A percentile compares a stretch with the other conserved stretches of the same genome.
phyloP scores from a whole-genome alignment of 345 rosid genomes.

The Punica granatum region DNA sequence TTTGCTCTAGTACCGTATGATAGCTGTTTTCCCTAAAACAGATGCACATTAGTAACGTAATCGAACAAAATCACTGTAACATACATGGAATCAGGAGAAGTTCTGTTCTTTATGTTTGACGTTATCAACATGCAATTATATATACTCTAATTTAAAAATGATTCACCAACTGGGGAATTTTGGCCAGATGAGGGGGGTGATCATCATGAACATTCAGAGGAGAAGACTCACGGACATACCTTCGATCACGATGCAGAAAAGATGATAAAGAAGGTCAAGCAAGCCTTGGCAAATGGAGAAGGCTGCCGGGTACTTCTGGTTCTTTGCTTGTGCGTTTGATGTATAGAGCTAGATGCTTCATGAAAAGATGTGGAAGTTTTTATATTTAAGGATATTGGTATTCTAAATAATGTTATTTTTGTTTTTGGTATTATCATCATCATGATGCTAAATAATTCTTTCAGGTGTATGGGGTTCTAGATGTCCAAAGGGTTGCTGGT shows the following conservation, averaged over 20 bases:
- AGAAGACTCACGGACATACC: constrained; percentile 43
- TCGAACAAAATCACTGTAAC: background rate
- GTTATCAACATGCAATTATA: background rate
- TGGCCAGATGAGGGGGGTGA: constrained; percentile 54
- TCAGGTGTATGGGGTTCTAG: constrained; percentile 88
- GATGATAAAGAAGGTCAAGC: constrained; percentile 85
- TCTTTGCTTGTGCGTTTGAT: background rate
- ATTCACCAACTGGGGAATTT: background rate
- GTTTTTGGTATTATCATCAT: background rate
- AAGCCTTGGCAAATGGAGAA: constrained; percentile 76
- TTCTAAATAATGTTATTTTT: background rate
- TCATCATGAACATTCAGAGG: constrained; percentile 46
- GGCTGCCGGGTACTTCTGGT: constrained; percentile 79
- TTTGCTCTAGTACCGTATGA: background rate
- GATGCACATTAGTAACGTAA: background rate
- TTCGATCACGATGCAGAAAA: constrained; percentile 78
- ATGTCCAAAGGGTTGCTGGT: constrained; percentile 99
- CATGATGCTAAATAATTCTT: constrained; percentile 8
- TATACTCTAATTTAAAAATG: background rate
- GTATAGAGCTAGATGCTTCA: background rate
- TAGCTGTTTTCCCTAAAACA: background rate
- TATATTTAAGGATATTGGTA: background rate
- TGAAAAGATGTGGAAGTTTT: background rate
- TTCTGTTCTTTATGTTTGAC: background rate
- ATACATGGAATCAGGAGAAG: background rate